Evolutionary conservation across 148 eudicot genomes (phyloP), one percentile per base, ranked within the genome.

Genomic region (Heliosperma pusillum): DNA sequence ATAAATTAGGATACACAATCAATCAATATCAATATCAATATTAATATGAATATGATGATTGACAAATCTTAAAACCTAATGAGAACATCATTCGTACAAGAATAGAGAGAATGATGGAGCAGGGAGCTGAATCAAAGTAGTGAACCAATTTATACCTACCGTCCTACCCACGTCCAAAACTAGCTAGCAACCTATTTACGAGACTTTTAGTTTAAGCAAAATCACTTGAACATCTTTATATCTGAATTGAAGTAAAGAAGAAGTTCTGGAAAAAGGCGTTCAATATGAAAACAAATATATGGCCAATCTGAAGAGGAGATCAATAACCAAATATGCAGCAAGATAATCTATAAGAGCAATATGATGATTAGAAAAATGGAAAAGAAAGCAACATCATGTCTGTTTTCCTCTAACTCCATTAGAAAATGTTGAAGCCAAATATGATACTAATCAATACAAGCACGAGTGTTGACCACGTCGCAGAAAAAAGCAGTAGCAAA

Each of bases 361-460:
- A 50, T 12, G 21, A 13, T 36, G 21, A 20, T 21, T 55, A 73
- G 44, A 66, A 53, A 78, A 67, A 72, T 27, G 59, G 29, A 73
- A 66, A 71, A 60, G 33, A 78, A 9, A 58, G 61, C 44, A 73
- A 30, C 60, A 58, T 20, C 64, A 9, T 50, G 50, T 69, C 20
- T 57, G 27, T 74, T 62, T 65, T 57, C 40, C 76, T 75, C 79
- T 76, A 71, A 58, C 40, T 79, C 67, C 44, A 74, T 70, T 53
- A 70, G 36, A 65, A 42, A 75, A 69, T 67, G 12, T 55, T 66
- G 67, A 30, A 59, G 50, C 50, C 20, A 72, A 58, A 74, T 79
- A 75, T 79, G 74, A 69, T 52, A 61, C 74, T 61, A 13, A 40
- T 74, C 63, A 58, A 60, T 20, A 74, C 45, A 80, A 47, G 67